Percentiles rank a stretch among this genome's conserved stretches.
These are phyloP conservation scores for Zoysia matrella DNA, from an alignment of 202 grass and related monocot genomes.

Conservation along the genomic window DNA sequence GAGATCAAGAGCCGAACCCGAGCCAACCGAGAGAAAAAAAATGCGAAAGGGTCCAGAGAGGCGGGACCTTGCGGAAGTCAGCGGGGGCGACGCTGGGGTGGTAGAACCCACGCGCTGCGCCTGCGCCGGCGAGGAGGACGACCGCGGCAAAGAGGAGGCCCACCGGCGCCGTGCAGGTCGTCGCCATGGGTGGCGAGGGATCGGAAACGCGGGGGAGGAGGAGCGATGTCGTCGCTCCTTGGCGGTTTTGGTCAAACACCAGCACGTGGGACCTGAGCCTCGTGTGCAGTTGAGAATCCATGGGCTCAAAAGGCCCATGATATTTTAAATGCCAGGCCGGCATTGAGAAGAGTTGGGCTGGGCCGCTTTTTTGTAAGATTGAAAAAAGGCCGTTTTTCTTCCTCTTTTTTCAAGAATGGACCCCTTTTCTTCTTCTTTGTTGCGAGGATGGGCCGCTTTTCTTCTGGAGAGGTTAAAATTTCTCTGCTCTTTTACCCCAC, in stretches of 20 bases:
- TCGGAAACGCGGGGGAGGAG: too few relatives aligned
- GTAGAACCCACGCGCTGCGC: slow-evolving; percentile 59
- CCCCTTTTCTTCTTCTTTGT: too few relatives aligned
- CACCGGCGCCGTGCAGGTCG: neutral
- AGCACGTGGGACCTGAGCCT: neutral
- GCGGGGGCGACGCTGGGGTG: slow-evolving; percentile 85
- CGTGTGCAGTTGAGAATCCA: neutral
- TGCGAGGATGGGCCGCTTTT: too few relatives aligned
- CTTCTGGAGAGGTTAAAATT: too few relatives aligned
- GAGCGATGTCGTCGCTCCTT: slow-evolving; percentile 9
- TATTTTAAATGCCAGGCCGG: neutral
- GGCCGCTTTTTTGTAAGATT: neutral
- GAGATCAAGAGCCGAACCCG: neutral
- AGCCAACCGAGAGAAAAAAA: neutral
- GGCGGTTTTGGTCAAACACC: neutral
- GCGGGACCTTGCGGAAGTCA: slow-evolving; percentile 76
- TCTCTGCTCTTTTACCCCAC: neutral
- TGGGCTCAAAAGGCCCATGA: neutral
- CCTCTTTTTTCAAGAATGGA: too few relatives aligned
- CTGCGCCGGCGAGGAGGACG: slow-evolving; percentile 33
- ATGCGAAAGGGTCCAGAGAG: neutral
- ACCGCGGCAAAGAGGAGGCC: slow-evolving; percentile 13
- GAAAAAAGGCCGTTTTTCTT: too few relatives aligned
- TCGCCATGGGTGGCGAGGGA: slow-evolving; percentile 47
- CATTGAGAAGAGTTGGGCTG: neutral